A percentile compares a stretch with the other conserved stretches of the same genome.
Conservation (phyloP, 2,329 filamentous ascomycete species). For the Fusarium incarnatum region DNA sequence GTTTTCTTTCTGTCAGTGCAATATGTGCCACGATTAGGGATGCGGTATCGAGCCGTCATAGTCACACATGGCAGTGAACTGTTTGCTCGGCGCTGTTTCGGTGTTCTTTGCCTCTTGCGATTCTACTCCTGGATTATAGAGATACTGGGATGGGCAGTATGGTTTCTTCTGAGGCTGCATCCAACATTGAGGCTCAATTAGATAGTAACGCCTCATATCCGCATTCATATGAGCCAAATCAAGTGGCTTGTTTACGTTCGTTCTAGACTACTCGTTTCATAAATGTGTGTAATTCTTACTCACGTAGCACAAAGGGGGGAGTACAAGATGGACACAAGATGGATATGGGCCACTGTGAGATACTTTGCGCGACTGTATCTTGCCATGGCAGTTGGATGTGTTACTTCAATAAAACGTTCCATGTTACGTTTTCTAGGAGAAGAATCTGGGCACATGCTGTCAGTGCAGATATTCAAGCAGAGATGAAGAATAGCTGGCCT, state of each 20-base stretch:
- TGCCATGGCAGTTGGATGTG: slow-evolving; percentile 25
- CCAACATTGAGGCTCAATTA: not conserved
- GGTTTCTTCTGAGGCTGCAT: not conserved
- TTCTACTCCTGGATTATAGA: not conserved
- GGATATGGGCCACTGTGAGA: not conserved
- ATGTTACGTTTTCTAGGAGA: slow-evolving; percentile 13
- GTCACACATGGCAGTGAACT: slow-evolving; percentile 19
- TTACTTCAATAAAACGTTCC: slow-evolving; percentile 22
- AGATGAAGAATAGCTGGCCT: not conserved
- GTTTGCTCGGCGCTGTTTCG: not conserved
- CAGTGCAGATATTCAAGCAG: not conserved
- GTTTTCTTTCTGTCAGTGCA: not conserved
- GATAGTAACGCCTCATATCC: not conserved
- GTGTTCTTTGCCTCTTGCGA: not conserved
- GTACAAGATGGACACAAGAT: slow-evolving; percentile 6
- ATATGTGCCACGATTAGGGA: slow-evolving; percentile 11
- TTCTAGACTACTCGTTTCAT: not conserved
- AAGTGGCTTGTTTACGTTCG: not conserved
- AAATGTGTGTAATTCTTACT: not conserved
- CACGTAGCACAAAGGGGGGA: not conserved
- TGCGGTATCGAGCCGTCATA: slow-evolving; percentile 8
- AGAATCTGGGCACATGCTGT: not conserved
- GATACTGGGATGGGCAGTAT: not conserved
- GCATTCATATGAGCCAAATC: not conserved
- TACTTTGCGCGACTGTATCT: slow-evolving; percentile 21